phyloP scores from a whole-genome alignment of 2,329 filamentous ascomycete species.

The Fusarium sp. region DNA sequence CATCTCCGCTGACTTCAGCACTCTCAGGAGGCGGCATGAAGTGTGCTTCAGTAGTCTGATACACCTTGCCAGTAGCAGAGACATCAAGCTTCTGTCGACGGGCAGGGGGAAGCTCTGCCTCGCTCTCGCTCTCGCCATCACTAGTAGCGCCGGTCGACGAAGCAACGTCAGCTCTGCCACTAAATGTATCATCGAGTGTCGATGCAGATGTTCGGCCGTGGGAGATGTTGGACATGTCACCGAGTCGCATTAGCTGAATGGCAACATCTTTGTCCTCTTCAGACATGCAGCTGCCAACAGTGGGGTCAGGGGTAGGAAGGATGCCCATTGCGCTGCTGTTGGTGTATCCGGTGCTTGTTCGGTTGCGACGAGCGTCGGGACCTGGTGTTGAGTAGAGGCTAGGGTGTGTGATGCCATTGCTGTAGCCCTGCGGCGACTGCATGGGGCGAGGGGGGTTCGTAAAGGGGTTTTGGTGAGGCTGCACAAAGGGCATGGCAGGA shows the following conservation, averaged over 20 bases:
- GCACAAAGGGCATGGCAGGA: conserved; percentile 78
- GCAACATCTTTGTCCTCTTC: conserved; percentile 95
- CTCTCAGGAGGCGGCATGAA: conserved; percentile 64
- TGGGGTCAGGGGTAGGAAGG: conserved; percentile 95
- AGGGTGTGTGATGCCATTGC: conserved; percentile 59
- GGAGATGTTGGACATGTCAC: conserved; percentile 92
- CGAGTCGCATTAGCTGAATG: conserved; percentile 94
- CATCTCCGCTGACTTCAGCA: conserved; percentile 51
- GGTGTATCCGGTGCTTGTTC: conserved; percentile 69
- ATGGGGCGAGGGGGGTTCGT: conserved; percentile 78
- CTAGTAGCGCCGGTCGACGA: conserved; percentile 89
- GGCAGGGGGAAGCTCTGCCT: conserved; percentile 68
- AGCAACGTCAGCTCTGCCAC: conserved; percentile 84
- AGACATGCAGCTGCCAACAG: conserved; percentile 94
- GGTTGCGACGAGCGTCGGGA: conserved; percentile 71
- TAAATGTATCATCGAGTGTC: conserved; percentile 92
- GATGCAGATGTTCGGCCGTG: conserved; percentile 94
- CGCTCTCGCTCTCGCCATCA: conserved; percentile 76
- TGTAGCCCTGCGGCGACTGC: conserved; percentile 85
- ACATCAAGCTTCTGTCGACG: conserved; percentile 67
- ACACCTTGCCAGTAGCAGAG: conserved; percentile 57
- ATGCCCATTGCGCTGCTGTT: conserved; percentile 63
- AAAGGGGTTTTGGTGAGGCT: conserved; percentile 82
- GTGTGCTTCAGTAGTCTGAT: conserved; percentile 64
- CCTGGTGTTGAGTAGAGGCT: conserved; percentile 71